Evolutionary conservation across 306 rosid species (phyloP).

Genomic region (Cercis canadensis): DNA sequence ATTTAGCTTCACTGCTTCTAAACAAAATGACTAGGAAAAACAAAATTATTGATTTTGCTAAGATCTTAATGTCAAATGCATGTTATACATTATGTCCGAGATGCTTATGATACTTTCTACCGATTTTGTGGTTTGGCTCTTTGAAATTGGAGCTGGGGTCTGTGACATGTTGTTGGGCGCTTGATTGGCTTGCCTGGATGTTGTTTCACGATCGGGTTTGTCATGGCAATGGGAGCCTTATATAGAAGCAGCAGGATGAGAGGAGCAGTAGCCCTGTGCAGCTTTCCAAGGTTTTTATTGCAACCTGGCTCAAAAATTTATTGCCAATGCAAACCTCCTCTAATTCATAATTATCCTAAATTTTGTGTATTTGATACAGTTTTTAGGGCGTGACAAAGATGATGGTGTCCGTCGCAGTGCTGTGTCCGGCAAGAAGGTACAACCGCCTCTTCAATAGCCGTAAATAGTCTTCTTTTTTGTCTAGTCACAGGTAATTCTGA

Average conservation of each 20-base stretch:
- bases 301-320: conserved; percentile 28
- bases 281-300: conserved; percentile 85
- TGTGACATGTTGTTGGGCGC: conserved; percentile 74
- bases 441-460: neutral
- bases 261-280: conserved; percentile 81
- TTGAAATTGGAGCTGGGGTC: conserved; percentile 99
- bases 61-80: neutral
- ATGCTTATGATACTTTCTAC: conserved; percentile 77
- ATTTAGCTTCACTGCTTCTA: conserved; percentile 2
- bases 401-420: conserved; percentile 92
- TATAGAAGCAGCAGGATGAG: conserved; percentile 84
- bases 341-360: conserved; percentile 10
- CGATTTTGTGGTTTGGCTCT: conserved; percentile 81
- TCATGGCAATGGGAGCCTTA: conserved; percentile 86
- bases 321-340: neutral
- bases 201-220: conserved; percentile 75
- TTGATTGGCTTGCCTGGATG: conserved; percentile 76
- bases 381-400: conserved; percentile 82
- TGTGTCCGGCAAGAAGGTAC: conserved; percentile 96
- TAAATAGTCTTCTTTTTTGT: neutral
- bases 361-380: conserved; percentile 55
- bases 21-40: conserved; percentile 10
- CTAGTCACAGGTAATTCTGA: conserved; percentile 1
- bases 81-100: conserved; percentile 41
- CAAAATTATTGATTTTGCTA: neutral